Base-by-base conservation (phyloP, 805 yeast species). In the Starmerella bombicola region DNA sequence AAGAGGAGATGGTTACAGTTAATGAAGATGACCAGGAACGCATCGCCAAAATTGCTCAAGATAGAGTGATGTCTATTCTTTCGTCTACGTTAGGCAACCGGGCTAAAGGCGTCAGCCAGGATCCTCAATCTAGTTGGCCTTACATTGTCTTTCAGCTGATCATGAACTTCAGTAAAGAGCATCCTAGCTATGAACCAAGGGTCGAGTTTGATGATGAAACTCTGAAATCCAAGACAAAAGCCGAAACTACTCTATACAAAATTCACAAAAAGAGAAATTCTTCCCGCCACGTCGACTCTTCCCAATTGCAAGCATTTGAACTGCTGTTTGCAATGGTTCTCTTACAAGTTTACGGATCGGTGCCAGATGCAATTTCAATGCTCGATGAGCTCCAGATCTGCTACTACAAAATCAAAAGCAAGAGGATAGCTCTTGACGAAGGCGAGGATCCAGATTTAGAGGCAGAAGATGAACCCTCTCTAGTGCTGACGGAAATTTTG, bases 291-390 rank as follows among this genome's bases (percentile, higher is more conserved):
- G 61, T 45, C 33, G 56, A 61, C 42, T 45, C 55, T 28, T 59
- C 67, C 43, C 71, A 73, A 49, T 56, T 77, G 46, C 63, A 64
- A 43, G 79, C 84, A 32, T 78, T 88, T 54, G 93, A 84, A 58
- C 62, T 82, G 28, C 63, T 88, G 33, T 72, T 81, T 42, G 78
- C 95, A 0, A 73, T 81, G 70, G 78, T 78, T 3, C 59, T 85
- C 18, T 55, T 88, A 12, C 94, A 84, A 57, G 66, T 86, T 25
- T 85, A 77, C 55, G 64, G 76, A 40, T 93, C 86, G 19, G 63
- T 70, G 38, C 57, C 76, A 5, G 96, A 88, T 45, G 78, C 94
- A 1, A 72, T 80, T 5, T 66, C 74, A 25, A 75, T 83, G 15
- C 64, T 88, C 28, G 76, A 74, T 21, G 97, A 88, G 55, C 60